Conservation (phyloP, 768 basidiomycete species). For the Lentinula raphanica region DNA sequence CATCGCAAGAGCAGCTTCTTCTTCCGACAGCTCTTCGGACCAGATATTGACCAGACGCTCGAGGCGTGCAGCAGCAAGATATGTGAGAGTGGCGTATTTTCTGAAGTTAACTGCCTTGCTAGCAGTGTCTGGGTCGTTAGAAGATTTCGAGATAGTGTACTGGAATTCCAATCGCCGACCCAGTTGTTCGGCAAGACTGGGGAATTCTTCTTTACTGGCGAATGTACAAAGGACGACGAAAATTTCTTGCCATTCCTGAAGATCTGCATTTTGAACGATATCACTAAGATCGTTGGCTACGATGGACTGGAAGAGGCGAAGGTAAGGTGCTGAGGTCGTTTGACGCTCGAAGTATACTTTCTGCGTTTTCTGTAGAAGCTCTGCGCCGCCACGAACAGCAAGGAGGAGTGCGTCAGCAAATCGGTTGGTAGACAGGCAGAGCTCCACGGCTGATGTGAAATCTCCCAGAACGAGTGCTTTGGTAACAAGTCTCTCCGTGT, state of each 20-base stretch:
- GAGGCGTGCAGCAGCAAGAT: constrained; percentile 83
- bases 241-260: constrained; percentile 93
- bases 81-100: constrained; percentile 89
- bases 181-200: constrained; percentile 84
- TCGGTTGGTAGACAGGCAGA: constrained; percentile 84
- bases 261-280: constrained; percentile 93
- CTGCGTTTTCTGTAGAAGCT: constrained; percentile 82
- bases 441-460: constrained; percentile 84
- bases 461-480: constrained; percentile 95
- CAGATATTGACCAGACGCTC: constrained; percentile 89
- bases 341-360: constrained; percentile 89
- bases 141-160: constrained; percentile 49
- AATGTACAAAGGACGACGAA: constrained; percentile 97
- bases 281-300: constrained; percentile 89
- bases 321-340: constrained; percentile 73
- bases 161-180: constrained; percentile 88
- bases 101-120: constrained; percentile 48
- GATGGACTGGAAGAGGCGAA: constrained; percentile 92
- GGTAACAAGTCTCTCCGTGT: constrained; percentile 83
- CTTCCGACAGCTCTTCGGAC: constrained; percentile 85
- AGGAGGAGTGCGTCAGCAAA: constrained; percentile 94
- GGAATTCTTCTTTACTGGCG: constrained; percentile 78
- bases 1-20: constrained; percentile 54
- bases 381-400: constrained; percentile 85
- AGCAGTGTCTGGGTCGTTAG: constrained; percentile 38